A percentile compares a stretch with the other conserved stretches of the same genome.
Evolutionary conservation across 768 basidiomycete species (phyloP).

Genomic region (Pulveroboletus ravenelii): DNA sequence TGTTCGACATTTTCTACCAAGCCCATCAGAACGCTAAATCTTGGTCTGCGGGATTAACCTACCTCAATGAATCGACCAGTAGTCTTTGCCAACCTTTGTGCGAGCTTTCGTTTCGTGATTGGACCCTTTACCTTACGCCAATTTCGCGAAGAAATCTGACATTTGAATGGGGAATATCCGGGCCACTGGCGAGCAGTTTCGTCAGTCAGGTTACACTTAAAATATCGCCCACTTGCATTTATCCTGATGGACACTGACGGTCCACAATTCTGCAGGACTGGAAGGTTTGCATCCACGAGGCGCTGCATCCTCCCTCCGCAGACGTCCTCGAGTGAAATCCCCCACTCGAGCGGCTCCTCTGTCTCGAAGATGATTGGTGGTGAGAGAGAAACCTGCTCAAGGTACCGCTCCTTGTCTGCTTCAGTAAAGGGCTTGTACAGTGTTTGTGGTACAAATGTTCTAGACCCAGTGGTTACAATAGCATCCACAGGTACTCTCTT

Average conservation of each 20-base stretch:
- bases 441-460: slow-evolving; percentile 56
- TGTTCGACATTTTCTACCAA: slow-evolving; percentile 45
- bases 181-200: slow-evolving; percentile 51
- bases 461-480: slow-evolving; percentile 27
- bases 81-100: slow-evolving; percentile 65
- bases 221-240: slow-evolving; percentile 39
- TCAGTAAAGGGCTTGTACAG: slow-evolving; percentile 70
- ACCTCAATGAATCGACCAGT: slow-evolving; percentile 62
- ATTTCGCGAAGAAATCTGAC: slow-evolving; percentile 71
- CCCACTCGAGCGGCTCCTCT: slow-evolving; percentile 49
- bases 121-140: slow-evolving; percentile 69
- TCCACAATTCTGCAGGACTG: slow-evolving; percentile 58
- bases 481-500: slow-evolving; percentile 7
- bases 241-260: slow-evolving; percentile 71
- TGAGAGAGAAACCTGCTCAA: slow-evolving; percentile 60
- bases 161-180: slow-evolving; percentile 67
- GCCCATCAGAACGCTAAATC: background rate
- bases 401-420: slow-evolving; percentile 67
- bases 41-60: slow-evolving; percentile 13
- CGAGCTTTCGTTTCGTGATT: slow-evolving; percentile 65
- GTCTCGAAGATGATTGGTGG: slow-evolving; percentile 57
- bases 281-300: slow-evolving; percentile 51
- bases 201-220: background rate
- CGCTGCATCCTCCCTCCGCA: slow-evolving; percentile 50
- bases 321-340: slow-evolving; percentile 57